Evolutionary conservation across 2,329 filamentous ascomycete genomes (phyloP), one percentile per base, ranked within the genome.

Genomic region (Penicillium sp.): DNA sequence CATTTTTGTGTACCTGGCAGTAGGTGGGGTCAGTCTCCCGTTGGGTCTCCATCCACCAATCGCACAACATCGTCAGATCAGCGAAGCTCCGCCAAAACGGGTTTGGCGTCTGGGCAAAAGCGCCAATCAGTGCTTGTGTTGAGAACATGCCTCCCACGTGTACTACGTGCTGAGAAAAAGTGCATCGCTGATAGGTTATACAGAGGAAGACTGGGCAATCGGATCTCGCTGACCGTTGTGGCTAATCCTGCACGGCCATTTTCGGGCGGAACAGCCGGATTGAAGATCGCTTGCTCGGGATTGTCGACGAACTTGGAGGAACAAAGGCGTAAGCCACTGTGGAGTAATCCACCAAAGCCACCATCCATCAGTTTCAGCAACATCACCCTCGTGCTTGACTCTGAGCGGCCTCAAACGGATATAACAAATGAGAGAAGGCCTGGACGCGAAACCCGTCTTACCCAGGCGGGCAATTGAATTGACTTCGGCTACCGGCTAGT

Each of bases 71-170:
- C 16, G 25, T n/a, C 19, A 14, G n/a, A 30, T 45, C 52, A 3
- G 52, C 38, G 26, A 46, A 35, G 53, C 53, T 55, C 43, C 43
- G 25, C 42, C 19, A 10, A 6, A 33, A 33, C 38, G n/a, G 28
- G 28, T n/a, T 37, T 55, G 28, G 53, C 40, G 38, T 22, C 1
- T 22, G 16, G 13, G n/a, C 33, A 37, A 28, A 45, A 28, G n/a
- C 33, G 58, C 58, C 58, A 60, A 60, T 60, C 52, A 57, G 1
- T 42, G 22, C 48, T 25, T 30, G 38, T 40, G 6, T 38, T 52
- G 19, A 25, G 53, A 38, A 45, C 58, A 60, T 60, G 58, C 53
- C 49, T 45, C 43, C 46, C 26, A 38, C 37, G 51, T 51, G 52
- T 19, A 28, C 51, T 35, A 16, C 11, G 2, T 7, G 6, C 11